These are phyloP conservation scores for Cylindrodendrum hubeiense DNA, from an alignment of 2,329 filamentous ascomycete genomes.

Conservation along the genomic window DNA sequence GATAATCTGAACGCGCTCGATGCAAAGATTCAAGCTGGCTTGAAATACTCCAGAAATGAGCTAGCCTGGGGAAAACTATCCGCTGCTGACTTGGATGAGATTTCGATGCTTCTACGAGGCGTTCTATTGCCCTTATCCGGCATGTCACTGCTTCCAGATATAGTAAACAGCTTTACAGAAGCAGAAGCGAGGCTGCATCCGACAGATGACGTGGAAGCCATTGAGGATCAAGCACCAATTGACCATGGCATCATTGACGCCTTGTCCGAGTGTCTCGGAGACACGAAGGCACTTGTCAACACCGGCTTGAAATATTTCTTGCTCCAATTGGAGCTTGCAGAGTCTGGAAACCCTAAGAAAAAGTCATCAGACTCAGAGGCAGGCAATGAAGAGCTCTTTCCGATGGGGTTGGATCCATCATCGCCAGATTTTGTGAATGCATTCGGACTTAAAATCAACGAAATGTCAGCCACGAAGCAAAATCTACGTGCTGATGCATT, in stretches of 20 bases:
- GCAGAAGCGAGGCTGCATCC: not conserved
- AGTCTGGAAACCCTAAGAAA: not conserved
- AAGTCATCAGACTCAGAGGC: not conserved
- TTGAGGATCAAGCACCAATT: conserved; percentile 5
- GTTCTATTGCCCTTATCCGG: conserved; percentile 19
- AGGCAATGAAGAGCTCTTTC: not conserved
- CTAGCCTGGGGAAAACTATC: conserved; percentile 15
- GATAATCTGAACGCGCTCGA: conserved; percentile 20
- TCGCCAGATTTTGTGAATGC: conserved; percentile 8
- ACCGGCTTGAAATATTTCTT: conserved; percentile 21
- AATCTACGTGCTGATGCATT: conserved; percentile 10
- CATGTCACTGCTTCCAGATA: conserved; percentile 21
- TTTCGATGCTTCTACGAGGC: conserved; percentile 8
- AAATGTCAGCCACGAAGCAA: conserved; percentile 8
- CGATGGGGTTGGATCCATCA: conserved; percentile 4
- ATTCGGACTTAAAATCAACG: conserved; percentile 5
- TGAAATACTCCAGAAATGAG: conserved; percentile 20
- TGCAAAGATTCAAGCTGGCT: conserved; percentile 14
- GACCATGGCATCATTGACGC: conserved; percentile 23
- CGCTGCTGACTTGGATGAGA: conserved; percentile 11
- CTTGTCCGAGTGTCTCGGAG: conserved; percentile 12
- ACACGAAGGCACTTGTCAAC: conserved; percentile 16
- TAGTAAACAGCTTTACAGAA: conserved; percentile 20
- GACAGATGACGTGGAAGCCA: not conserved
- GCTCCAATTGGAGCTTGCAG: conserved; percentile 12